Base-by-base conservation (phyloP, 495 filamentous ascomycete species). In the Lophium mytilinum region DNA sequence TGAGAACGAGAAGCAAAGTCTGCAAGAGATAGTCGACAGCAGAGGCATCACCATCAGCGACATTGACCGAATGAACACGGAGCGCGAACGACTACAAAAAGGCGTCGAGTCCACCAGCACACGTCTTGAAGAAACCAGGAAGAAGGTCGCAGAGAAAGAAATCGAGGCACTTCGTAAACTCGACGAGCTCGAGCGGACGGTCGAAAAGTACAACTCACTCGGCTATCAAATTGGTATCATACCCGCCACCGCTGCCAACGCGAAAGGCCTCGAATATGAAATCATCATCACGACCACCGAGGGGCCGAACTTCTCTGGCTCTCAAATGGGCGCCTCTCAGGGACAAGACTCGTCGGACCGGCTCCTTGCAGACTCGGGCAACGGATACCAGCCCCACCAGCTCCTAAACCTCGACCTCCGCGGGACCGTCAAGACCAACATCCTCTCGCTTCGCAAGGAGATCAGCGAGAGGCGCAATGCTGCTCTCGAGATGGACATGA, bases 41-140 rank as follows among this genome's bases (percentile, higher is more conserved):
- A 89, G 94, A 66, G 93, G 92, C 4, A 90, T 99, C 62, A 93
- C 88, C 46, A 91, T 94, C 66, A 85, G 89, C 69, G 94, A 97
- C 75, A 96, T 99, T 69, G 93, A 99, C 77, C 91, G 90, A 65
- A 96, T 99, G 92, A 95, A 88, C 60, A 83, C 85, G 18, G 93
- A 97, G 69, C 84, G 91, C 35, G 93, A 97, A 66, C 85, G 94
- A 11, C 79, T 97, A 35, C 87, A 93, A 50, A 92, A 85, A 64
- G 86, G 81, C 39, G 83, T 95, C 50, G 87, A 94, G 55, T 78
- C 85, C 10, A 86, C 90, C 0, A 74, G 79, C 17, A 72, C 76
- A 57, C 78, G 88, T 54, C 77, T 95, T 1, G 88, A 92, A 56
- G 93, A 96, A 57, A 78, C 83, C 11, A 92, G 94, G 68, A 80